phyloP scores from a whole-genome alignment of 345 rosid species.

The Acer saccharum region DNA sequence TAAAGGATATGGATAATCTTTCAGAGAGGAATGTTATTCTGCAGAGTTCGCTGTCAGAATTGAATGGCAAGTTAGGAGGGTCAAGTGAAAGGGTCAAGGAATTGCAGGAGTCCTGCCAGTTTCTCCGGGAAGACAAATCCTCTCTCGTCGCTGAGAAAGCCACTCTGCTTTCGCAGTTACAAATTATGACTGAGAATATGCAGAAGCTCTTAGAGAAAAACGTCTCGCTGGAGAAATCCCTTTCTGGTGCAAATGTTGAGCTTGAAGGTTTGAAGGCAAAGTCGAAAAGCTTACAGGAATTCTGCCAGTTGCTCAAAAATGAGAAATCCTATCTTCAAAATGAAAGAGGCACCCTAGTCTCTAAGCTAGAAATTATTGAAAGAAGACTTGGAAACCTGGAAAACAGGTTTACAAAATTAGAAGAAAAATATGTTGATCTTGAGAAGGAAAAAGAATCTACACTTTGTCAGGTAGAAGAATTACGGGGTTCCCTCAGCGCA shows the following conservation, averaged over 20 bases:
- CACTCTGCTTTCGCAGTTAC: slow-evolving; percentile 78
- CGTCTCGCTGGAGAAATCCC: slow-evolving; percentile 52
- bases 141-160: slow-evolving; percentile 70
- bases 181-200: slow-evolving; percentile 70
- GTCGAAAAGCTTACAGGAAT: slow-evolving; percentile 73
- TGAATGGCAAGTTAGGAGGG: slow-evolving; percentile 72
- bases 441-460: slow-evolving; percentile 68
- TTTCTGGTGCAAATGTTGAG: slow-evolving; percentile 71
- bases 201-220: slow-evolving; percentile 70
- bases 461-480: slow-evolving; percentile 62
- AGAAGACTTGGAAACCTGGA: slow-evolving; percentile 66
- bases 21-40: slow-evolving; percentile 57
- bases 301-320: slow-evolving; percentile 62
- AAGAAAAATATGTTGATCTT: slow-evolving; percentile 60
- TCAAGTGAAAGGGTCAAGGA: slow-evolving; percentile 55
- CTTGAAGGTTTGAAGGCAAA: slow-evolving; percentile 68
- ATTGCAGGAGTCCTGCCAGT: slow-evolving; percentile 62
- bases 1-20: slow-evolving; percentile 54
- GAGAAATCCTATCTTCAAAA: slow-evolving; percentile 64
- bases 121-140: slow-evolving; percentile 72
- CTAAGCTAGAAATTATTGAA: slow-evolving; percentile 60
- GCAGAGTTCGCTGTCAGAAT: slow-evolving; percentile 70
- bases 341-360: slow-evolving; percentile 58
- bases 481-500: slow-evolving; percentile 52
- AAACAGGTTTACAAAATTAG: slow-evolving; percentile 60